phyloP scores from a whole-genome alignment of 2,329 filamentous ascomycete species.

The Microsporum canis region DNA sequence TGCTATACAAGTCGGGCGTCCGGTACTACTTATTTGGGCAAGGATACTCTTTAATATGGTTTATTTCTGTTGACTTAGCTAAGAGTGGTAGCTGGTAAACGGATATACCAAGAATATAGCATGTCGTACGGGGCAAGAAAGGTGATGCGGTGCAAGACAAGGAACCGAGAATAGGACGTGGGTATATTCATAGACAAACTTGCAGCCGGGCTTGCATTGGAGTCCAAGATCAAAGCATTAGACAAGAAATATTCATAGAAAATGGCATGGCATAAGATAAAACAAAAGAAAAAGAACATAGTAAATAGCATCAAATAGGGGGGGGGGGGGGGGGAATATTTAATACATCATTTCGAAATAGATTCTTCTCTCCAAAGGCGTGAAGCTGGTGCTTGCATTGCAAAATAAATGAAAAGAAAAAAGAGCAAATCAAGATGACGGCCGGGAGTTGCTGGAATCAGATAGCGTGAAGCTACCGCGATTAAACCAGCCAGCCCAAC shows the following conservation, averaged over 20 bases:
- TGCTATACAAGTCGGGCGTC: not conserved
- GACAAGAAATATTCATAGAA: not conserved
- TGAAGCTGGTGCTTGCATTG: not conserved
- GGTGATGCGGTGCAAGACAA: not conserved
- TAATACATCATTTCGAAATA: conserved; percentile 3
- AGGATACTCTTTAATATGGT: too few relatives aligned
- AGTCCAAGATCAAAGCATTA: not conserved
- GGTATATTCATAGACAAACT: not conserved
- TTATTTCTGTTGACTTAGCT: not conserved
- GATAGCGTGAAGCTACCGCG: conserved; percentile 17
- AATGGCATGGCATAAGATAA: not conserved
- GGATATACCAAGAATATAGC: not conserved
- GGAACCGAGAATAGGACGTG: not conserved
- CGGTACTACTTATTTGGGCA: not conserved
- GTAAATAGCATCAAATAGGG: not conserved
- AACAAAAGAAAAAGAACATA: not conserved
- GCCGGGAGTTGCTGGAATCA: not conserved
- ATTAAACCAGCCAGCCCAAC: conserved; percentile 39
- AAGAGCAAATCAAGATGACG: not conserved
- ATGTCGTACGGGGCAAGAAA: not conserved
- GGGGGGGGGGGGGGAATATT: not conserved
- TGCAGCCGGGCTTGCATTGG: not conserved
- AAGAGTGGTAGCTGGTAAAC: not conserved
- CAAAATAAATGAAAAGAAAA: not conserved
- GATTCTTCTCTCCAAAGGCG: not conserved